Percentiles rank a stretch among this genome's conserved stretches.
Conservation (phyloP, 345 rosid species). For the Linum usitatissimum region DNA sequence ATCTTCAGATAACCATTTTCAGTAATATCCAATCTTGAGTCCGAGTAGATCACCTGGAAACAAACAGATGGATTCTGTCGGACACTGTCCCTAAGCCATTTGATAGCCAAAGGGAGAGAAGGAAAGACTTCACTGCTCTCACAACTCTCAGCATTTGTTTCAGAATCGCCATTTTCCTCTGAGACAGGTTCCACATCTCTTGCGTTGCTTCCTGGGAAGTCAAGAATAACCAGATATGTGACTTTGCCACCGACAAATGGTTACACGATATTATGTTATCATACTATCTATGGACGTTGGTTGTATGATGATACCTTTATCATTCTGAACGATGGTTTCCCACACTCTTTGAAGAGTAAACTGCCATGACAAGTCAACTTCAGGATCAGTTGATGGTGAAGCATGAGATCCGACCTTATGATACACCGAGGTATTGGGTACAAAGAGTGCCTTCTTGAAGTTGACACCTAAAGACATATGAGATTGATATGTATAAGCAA, state of each 20-base stretch:
- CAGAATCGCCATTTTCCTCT: slow-evolving; percentile 42
- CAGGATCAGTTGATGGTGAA: slow-evolving; percentile 33
- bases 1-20: no score
- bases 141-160: slow-evolving; percentile 28
- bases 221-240: background rate
- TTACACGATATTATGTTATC: no score
- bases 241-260: background rate
- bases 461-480: slow-evolving; percentile 38
- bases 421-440: slow-evolving; percentile 69
- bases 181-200: slow-evolving; percentile 30
- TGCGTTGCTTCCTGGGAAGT: slow-evolving; percentile 31
- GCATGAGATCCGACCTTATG: slow-evolving; percentile 65
- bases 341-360: slow-evolving; percentile 61
- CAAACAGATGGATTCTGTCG: slow-evolving; percentile 46
- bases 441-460: slow-evolving; percentile 86
- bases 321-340: slow-evolving; percentile 54
- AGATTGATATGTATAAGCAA: background rate
- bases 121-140: slow-evolving; percentile 67
- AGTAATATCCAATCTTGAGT: background rate
- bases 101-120: slow-evolving; percentile 76
- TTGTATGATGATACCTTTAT: slow-evolving; percentile 30
- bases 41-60: slow-evolving; percentile 43
- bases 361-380: slow-evolving; percentile 73
- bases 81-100: slow-evolving; percentile 74
- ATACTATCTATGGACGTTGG: no score